Base-by-base conservation (phyloP, 805 yeast genomes). In the Candida sanyiensis region DNA sequence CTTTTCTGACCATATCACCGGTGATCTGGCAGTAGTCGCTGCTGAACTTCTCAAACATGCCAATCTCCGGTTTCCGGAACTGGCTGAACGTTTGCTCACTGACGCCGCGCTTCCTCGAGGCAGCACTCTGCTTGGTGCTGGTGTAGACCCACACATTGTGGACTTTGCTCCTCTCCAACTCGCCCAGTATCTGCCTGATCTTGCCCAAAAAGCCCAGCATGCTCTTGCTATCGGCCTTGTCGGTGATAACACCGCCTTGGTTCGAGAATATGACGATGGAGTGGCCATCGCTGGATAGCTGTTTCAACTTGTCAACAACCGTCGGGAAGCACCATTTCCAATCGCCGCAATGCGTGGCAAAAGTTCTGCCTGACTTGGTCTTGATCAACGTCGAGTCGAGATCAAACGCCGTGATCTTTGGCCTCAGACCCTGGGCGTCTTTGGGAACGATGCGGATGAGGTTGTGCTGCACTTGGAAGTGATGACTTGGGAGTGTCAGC, bases 351-450 rank as follows among this genome's bases (percentile, higher is more conserved):
- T 73, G 63, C 18, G 69, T 59, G 0, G 87, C 69, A 53, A 80
- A 86, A 33, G 65, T 70, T 13, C 52, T 33, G 1, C 85, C 86
- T 0, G 84, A 70, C 52, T 75, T 80, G 0, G 96, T 79, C 12
- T 56, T 55, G 0, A 86, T 74, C 7, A 90, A 49, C 0, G 97
- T 90, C 7, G 76, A 81, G 63, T 90, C 98, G 36, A 90, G 64
- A 58, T 90, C 97, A 59, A 89, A 90, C 0, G 83, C 83, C 83
- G 50, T 37, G 2, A 37, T 44, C 1, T 38, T 33, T 13, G 26
- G 21, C 9, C 35, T 7, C 5, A 28, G 18, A 11, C 19, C 17
- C 7, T 23, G 27, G 23, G 42, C 44, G 10, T 6, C 38, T 22
- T 24, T 44, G 7, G 79, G 79, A 0, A 56, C 46, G 27, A 64